Conservation (phyloP, 2,329 filamentous ascomycete genomes). For the Xylaria sp. region DNA sequence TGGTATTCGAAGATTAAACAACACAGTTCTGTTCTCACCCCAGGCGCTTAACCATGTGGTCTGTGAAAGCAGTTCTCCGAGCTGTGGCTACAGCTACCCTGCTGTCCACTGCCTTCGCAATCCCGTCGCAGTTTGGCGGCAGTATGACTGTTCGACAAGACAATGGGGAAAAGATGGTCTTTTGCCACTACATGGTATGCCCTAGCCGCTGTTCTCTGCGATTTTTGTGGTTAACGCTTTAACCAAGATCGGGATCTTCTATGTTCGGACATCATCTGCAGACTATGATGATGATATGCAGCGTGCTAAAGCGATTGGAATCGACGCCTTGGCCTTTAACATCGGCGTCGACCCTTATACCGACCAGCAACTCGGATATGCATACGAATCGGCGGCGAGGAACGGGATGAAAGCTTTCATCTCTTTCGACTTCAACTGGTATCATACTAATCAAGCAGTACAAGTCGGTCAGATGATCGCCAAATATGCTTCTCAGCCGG, state of each 20-base stretch:
- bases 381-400: constrained; percentile 61
- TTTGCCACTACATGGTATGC: constrained; percentile 34
- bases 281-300: constrained; percentile 62
- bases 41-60: constrained; percentile 23
- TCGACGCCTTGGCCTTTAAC: constrained; percentile 56
- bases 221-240: neutral
- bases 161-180: constrained; percentile 24
- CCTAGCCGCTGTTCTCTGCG: too few species aligned
- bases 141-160: constrained; percentile 20
- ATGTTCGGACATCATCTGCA: constrained; percentile 54
- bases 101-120: constrained; percentile 16
- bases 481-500: constrained; percentile 56
- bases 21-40: neutral
- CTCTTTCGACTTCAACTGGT: constrained; percentile 68
- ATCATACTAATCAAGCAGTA: constrained; percentile 51
- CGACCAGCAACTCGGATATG: constrained; percentile 59
- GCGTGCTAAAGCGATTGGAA: constrained; percentile 56
- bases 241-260: constrained; percentile 57
- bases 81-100: constrained; percentile 19
- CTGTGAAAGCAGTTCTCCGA: constrained; percentile 18
- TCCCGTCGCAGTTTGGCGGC: constrained; percentile 13
- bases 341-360: constrained; percentile 59
- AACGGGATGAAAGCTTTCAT: constrained; percentile 65
- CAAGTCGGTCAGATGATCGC: constrained; percentile 59
- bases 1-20: neutral